Evolutionary conservation across 257 asterid species (phyloP), one percentile per base, ranked within the genome.

Genomic region (Datura wrightii): DNA sequence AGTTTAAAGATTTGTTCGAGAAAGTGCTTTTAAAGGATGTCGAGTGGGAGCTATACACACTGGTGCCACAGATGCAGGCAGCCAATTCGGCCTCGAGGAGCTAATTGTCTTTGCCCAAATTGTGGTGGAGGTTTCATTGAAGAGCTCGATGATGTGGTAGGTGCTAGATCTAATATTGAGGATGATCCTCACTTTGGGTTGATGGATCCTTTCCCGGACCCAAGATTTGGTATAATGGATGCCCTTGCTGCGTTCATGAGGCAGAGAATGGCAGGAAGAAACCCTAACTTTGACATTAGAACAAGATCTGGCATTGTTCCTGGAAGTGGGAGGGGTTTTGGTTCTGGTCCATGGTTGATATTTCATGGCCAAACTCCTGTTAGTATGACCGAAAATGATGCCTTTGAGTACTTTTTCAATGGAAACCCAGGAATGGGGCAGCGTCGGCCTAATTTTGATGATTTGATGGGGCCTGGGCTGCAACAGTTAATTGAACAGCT

Each of bases 11-110:
- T 59, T 70, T 72, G 36, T 55, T 19, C 42, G 8, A 44, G 53
- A 36, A 67, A 8, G 39, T 66, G 24, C 37, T 31, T 56, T 8
- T 48, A 52, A 80, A 83, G 37, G 71, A 89, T 89, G 91, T 89
- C 89, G 34, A 84, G 87, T 86, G 84, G 85, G 50, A 87, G 88
- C 50, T 87, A 89, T 80, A 94, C 96, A 70, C 98, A 95, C 81
- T 95, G 98, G 98, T 93, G 99, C 92, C 86, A 94, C 91, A 97
- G 94, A 86, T 95, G 99, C 91, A 87, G 58, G 83, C 92, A 87
- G 67, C 92, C 97, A 58, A 88, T 95, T 86, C 90, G 89, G 62
- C 92, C 93, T 74, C 88, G 59, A 24, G 88, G 89, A 59, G 87
- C 79, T 79, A 72, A 83, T 83, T 67, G 90, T 84, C 87, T 88